These are phyloP conservation scores for Tremella yokohamensis DNA, from an alignment of 768 basidiomycete genomes.

Conservation along the genomic window DNA sequence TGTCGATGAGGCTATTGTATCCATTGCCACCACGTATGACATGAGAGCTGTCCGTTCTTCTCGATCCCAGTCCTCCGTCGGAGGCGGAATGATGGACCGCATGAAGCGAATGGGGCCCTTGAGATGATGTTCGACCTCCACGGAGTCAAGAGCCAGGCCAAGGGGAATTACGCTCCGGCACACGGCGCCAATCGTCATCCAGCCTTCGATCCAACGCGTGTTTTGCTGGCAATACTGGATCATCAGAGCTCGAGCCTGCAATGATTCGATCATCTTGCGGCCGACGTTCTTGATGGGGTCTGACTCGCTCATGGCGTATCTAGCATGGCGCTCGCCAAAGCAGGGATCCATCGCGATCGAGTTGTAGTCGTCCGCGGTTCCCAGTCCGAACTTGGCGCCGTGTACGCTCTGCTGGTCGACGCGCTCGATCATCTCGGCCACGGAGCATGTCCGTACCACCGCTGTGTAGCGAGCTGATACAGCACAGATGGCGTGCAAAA, in stretches of 20 bases:
- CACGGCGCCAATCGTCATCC: slow-evolving; percentile 23
- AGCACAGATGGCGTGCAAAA: slow-evolving; percentile 81
- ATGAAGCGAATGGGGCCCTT: too few relatives aligned
- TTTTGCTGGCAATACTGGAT: slow-evolving; percentile 20
- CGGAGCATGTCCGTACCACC: slow-evolving; percentile 40
- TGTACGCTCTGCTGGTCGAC: slow-evolving; percentile 16
- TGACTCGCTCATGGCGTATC: slow-evolving; percentile 25
- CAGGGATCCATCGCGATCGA: slow-evolving; percentile 23
- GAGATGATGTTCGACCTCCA: background rate
- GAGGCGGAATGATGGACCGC: slow-evolving; percentile 19
- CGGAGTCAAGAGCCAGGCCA: slow-evolving; percentile 17
- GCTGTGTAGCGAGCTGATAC: slow-evolving; percentile 72
- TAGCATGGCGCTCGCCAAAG: slow-evolving; percentile 39
- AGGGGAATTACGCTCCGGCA: slow-evolving; percentile 28
- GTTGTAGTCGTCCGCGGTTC: slow-evolving; percentile 8
- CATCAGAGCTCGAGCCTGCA: slow-evolving; percentile 26
- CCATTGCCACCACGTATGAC: slow-evolving; percentile 26
- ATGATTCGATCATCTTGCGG: slow-evolving; percentile 25
- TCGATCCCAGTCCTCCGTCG: slow-evolving; percentile 31
- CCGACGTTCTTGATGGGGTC: slow-evolving; percentile 11
- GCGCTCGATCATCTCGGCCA: slow-evolving; percentile 16
- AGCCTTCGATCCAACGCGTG: slow-evolving; percentile 42
- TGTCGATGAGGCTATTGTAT: slow-evolving; percentile 22
- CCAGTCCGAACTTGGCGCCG: slow-evolving; percentile 28
- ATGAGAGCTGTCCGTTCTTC: slow-evolving; percentile 34